These are phyloP conservation scores for Suhomyces faveliae DNA, from an alignment of 805 yeast species.

Conservation along the genomic window DNA sequence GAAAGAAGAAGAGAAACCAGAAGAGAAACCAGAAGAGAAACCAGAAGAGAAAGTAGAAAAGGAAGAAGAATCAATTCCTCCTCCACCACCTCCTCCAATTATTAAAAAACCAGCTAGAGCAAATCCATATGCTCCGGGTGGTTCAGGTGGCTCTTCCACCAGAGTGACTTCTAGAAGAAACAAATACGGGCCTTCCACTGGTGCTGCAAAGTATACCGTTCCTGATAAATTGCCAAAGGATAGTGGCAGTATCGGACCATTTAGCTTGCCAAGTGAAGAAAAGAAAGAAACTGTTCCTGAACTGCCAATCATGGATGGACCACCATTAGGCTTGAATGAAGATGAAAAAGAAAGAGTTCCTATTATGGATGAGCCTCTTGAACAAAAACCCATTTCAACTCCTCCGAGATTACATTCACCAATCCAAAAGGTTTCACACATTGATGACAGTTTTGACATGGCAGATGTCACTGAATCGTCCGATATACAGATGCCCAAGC, in stretches of 20 bases:
- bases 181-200: slow-evolving; percentile 28
- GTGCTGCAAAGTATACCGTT: slow-evolving; percentile 8
- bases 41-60: too few relatives aligned
- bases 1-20: too few relatives aligned
- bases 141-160: slow-evolving; percentile 11
- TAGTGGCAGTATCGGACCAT: neutral
- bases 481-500: neutral
- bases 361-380: neutral
- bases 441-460: slow-evolving; percentile 34
- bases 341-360: neutral
- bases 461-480: slow-evolving; percentile 7
- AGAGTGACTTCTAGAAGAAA: slow-evolving; percentile 16
- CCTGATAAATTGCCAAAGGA: slow-evolving; percentile 8
- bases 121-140: slow-evolving; percentile 41
- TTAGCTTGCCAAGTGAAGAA: neutral
- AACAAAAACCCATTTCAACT: neutral
- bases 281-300: too few relatives aligned
- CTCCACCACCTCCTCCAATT: slow-evolving; percentile 16
- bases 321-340: neutral
- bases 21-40: too few relatives aligned
- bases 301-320: neutral
- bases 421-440: slow-evolving; percentile 14
- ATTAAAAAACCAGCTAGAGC: slow-evolving; percentile 8
- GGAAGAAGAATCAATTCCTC: too few relatives aligned
- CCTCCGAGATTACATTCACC: neutral